Conservation (phyloP, 2,329 filamentous ascomycete genomes). For the Dryadomyces quercus-mongolicae region DNA sequence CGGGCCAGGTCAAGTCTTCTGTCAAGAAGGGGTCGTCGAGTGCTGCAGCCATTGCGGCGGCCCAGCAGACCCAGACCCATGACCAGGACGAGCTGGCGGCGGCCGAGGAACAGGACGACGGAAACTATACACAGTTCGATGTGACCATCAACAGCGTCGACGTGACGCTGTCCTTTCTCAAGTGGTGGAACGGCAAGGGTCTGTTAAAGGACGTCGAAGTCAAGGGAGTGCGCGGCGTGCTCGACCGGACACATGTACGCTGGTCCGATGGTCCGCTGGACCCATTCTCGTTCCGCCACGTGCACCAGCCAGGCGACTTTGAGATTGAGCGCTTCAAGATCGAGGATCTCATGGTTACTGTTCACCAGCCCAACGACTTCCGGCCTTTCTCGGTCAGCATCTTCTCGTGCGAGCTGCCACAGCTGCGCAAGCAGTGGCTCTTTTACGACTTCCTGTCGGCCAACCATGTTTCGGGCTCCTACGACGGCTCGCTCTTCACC, state of each 20-base stretch:
- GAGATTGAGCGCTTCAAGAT: conserved; percentile 96
- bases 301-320: conserved; percentile 85
- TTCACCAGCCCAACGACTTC: conserved; percentile 83
- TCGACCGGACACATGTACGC: conserved; percentile 75
- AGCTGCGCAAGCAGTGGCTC: conserved; percentile 88
- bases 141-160: conserved; percentile 91
- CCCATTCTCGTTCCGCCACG: conserved; percentile 76
- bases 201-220: conserved; percentile 85
- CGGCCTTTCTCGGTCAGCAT: conserved; percentile 94
- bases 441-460: conserved; percentile 96
- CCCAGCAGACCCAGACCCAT: conserved; percentile 20
- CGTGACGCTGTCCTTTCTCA: conserved; percentile 91
- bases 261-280: conserved; percentile 61
- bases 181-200: conserved; percentile 97
- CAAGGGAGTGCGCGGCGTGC: conserved; percentile 80
- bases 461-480: conserved; percentile 91
- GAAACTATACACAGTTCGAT: conserved; percentile 97
- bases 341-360: conserved; percentile 80
- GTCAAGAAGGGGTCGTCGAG: conserved; percentile 88
- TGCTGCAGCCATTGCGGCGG: conserved; percentile 75
- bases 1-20: conserved; percentile 67
- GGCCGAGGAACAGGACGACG: conserved; percentile 54
- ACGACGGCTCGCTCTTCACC: conserved; percentile 90
- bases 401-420: conserved; percentile 86
- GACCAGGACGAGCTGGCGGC: conserved; percentile 19